Evolutionary conservation across 352 stramenopile species (phyloP), one percentile per base, ranked within the genome.

Genomic region (Blastocystis sp.): DNA sequence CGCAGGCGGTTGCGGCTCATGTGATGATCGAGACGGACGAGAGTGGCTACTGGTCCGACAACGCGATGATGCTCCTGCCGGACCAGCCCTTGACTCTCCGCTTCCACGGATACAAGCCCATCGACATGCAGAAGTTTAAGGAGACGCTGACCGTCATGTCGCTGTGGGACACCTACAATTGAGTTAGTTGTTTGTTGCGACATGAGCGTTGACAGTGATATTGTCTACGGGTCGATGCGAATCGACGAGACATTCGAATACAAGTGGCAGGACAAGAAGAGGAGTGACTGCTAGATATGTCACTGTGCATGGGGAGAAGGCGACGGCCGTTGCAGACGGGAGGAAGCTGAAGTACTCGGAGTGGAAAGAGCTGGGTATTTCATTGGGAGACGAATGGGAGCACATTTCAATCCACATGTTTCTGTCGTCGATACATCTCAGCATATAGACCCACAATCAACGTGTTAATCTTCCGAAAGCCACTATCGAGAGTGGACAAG

Each of bases 41-140:
- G 48, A 81, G 89, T 0, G 93, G 93, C 0, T 91, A 92, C 70
- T 95, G 92, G 92, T 92, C 90, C 76, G 80, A 89, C 40, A 95
- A 94, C 77, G 92, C 92, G 66, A 92, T 95, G 78, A 67, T 94
- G 80, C 91, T 95, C 89, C 67, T 94, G n/a, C 88, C 89, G 40
- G 93, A 93, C 74, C 71, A 90, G 77, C 91, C 89, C 40, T 91
- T 91, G 70, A 90, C 89, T 48, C 81, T 95, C 28, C 62, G 69
- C 5, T 95, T 94, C 87, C 91, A 80, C 19, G 34, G 78, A 0
- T 56, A 52, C 9, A 66, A 74, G 17, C 89, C 86, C 5, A 43
- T 91, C 21, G 89, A 88, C 45, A 52, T 78, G 23, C 88, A 91
- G 2, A 88, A 62, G 0, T 93, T 94, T 76, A 86, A 89, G 21